Evolutionary conservation across 2,329 filamentous ascomycete genomes (phyloP), one percentile per base, ranked within the genome.

Genomic region (Pseudogymnoascus sp.): DNA sequence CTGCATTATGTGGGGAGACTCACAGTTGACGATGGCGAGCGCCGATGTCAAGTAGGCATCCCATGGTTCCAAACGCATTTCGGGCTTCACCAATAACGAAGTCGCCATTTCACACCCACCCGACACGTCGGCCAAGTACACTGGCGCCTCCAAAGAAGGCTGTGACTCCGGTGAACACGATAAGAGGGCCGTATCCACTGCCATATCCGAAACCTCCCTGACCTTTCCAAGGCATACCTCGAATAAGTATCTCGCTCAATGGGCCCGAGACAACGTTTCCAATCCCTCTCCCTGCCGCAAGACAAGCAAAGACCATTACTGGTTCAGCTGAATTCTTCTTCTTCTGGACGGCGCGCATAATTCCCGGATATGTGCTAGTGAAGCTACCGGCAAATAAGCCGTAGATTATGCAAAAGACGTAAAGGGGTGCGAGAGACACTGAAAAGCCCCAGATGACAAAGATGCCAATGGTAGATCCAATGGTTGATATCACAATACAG

Each of bases 371-470:
- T 0, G 79, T 82, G 4, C 77, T 76, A 40, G 76, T 79, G 65
- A 80, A 83, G 0, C 79, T 79, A 16, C 80, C 78, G 0, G 80
- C 79, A 63, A 83, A 83, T 71, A 82, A 81, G 1, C 81, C 81
- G 67, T 78, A 83, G 0, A 74, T 73, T 4, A 81, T 70, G 1
- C 78, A 75, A 69, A 83, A 83, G 1, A 78, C 61, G 0, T 77
- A 71, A 1, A 83, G 72, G 2, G 80, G 67, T 0, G 74, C 74
- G 4, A 78, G 70, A 1, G 73, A 66, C 0, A 73, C 74, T 14
- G 75, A 73, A n/a, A 82, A 66, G 5, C 80, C 81, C 81, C 81
- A 83, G 46, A 82, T 73, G 1, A 81, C 69, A 59, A 83, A 76
- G 0, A 77, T 78, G 0, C 78, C 74, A 2, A 81, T 44, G 1